These are phyloP conservation scores for Rhizopus sp. DNA, from an alignment of 371 early-diverging fungal genomes.

Conservation along the genomic window DNA sequence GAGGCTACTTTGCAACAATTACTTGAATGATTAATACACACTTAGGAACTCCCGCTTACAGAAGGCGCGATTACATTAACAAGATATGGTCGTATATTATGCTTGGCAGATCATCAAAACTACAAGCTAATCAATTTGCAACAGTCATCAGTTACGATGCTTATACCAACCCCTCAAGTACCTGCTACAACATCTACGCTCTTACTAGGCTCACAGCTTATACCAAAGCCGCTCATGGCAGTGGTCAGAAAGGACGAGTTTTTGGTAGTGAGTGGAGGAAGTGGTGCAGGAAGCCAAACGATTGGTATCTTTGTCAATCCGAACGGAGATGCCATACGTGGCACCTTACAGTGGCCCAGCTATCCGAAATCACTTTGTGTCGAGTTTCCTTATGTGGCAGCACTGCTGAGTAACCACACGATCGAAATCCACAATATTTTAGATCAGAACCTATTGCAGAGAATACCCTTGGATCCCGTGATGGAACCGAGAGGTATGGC, in stretches of 20 bases:
- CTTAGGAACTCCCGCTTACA: conserved; percentile 64
- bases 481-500: conserved; percentile 54
- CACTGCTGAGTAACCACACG: conserved; percentile 66
- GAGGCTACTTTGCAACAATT: too few species aligned
- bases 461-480: conserved; percentile 49
- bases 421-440: conserved; percentile 80
- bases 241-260: conserved; percentile 71
- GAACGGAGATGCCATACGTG: conserved; percentile 73
- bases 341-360: conserved; percentile 77
- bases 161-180: conserved; percentile 63
- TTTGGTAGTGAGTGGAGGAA: conserved; percentile 67
- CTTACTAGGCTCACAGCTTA: conserved; percentile 36
- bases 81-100: conserved; percentile 55
- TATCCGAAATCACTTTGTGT: conserved; percentile 72
- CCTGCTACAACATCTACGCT: conserved; percentile 30
- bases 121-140: conserved; percentile 68
- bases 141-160: conserved; percentile 47
- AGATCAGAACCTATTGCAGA: conserved; percentile 67
- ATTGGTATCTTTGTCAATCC: conserved; percentile 78
- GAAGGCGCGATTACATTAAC: conserved; percentile 65
- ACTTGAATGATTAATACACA: too few species aligned
- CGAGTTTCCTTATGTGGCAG: conserved; percentile 77
- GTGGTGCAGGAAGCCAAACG: conserved; percentile 46
- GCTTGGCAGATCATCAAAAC: conserved; percentile 65
- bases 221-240: conserved; percentile 63